Conservation (phyloP, 768 basidiomycete species). For the Solioccasus polychromus region DNA sequence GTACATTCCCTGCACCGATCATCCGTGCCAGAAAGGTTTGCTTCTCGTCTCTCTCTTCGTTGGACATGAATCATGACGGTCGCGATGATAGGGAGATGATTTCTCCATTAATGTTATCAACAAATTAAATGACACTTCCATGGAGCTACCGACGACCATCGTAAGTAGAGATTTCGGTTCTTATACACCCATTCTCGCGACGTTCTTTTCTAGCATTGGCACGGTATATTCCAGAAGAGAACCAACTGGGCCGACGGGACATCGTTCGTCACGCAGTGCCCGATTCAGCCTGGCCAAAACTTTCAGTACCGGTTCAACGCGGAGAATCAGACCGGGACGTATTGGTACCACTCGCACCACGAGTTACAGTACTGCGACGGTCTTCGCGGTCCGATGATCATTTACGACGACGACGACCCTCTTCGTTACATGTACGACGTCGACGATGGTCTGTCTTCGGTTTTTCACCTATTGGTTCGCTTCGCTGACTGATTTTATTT, state of each 20-base stretch:
- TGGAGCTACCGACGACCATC: constrained; percentile 46
- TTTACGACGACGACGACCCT: constrained; percentile 47
- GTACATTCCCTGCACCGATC: constrained; percentile 48
- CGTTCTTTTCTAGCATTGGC: constrained; percentile 30
- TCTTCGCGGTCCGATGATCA: constrained; percentile 40
- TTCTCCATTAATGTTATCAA: constrained; percentile 45
- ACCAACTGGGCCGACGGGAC: constrained; percentile 35
- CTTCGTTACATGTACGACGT: constrained; percentile 41
- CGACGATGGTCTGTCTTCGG: constrained; percentile 50
- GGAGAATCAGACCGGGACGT: constrained; percentile 40
- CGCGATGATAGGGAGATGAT: constrained; percentile 32
- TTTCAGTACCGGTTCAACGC: constrained; percentile 38
- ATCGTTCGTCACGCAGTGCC: constrained; percentile 43
- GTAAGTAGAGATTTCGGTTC: constrained; percentile 11
- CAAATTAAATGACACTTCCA: constrained; percentile 41
- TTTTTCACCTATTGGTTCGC: too few relatives aligned
- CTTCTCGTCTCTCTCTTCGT: neutral
- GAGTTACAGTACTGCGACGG: constrained; percentile 41
- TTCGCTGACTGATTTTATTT: neutral
- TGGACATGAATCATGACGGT: neutral
- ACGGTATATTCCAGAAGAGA: constrained; percentile 28
- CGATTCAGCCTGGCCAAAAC: constrained; percentile 31
- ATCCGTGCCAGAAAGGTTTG: constrained; percentile 42
- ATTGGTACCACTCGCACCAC: constrained; percentile 47
- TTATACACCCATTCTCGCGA: constrained; percentile 14